Evolutionary conservation across 2,329 filamentous ascomycete genomes (phyloP).

Genomic region (Lasiodiplodia sp.): DNA sequence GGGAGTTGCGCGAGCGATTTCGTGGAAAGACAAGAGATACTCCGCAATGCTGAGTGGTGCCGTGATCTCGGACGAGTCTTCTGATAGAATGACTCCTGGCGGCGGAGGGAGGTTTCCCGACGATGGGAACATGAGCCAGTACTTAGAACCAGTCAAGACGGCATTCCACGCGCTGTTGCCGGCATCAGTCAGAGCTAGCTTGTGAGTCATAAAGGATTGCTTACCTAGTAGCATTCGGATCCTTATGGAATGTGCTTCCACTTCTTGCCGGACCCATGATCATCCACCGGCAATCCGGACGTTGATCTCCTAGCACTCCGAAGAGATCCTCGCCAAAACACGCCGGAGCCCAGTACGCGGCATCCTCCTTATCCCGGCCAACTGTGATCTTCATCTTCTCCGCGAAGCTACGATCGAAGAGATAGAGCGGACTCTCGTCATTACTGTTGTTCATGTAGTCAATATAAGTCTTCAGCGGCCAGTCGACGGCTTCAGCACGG

Average conservation of each 20-base stretch:
- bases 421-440: conserved; percentile 90
- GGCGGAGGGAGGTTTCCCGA: conserved; percentile 68
- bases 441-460: conserved; percentile 79
- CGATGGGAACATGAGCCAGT: conserved; percentile 98
- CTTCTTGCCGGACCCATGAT: conserved; percentile 88
- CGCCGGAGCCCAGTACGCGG: conserved; percentile 76
- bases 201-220: background rate
- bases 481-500: conserved; percentile 91
- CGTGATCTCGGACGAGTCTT: conserved; percentile 91
- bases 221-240: conserved; percentile 65
- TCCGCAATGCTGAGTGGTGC: conserved; percentile 95
- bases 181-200: conserved; percentile 39
- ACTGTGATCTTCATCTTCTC: conserved; percentile 80
- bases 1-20: conserved; percentile 75
- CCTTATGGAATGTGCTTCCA: conserved; percentile 94
- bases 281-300: conserved; percentile 90
- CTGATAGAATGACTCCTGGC: conserved; percentile 88
- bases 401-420: conserved; percentile 87
- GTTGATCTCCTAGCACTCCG: conserved; percentile 74
- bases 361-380: conserved; percentile 58
- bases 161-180: conserved; percentile 88
- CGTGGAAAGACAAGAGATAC: conserved; percentile 90
- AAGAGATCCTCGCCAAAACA: conserved; percentile 92
- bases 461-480: conserved; percentile 81
- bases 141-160: conserved; percentile 86